Evolutionary conservation across 2,329 filamentous ascomycete species (phyloP).

Genomic region (Tricladium varicosporioides): DNA sequence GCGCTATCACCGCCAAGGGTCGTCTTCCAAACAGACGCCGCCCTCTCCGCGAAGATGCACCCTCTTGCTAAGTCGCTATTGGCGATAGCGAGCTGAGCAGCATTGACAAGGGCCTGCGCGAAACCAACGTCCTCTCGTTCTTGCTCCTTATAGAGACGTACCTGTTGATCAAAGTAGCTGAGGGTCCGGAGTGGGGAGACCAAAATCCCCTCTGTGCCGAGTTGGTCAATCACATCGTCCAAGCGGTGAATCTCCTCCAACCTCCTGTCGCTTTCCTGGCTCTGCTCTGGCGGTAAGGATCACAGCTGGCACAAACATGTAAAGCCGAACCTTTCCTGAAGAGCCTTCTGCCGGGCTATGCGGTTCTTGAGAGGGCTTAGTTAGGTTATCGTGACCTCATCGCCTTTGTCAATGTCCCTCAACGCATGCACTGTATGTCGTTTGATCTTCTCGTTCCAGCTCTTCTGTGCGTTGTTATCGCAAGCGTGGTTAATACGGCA

Average conservation of each 20-base stretch:
- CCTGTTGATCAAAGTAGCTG: constrained; percentile 25
- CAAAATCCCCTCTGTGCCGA: constrained; percentile 9
- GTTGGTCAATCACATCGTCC: constrained; percentile 27
- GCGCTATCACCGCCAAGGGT: constrained; percentile 17
- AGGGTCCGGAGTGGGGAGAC: constrained; percentile 14
- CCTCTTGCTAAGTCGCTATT: constrained; percentile 35
- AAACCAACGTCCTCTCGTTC: constrained; percentile 24
- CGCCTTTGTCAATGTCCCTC: constrained; percentile 34
- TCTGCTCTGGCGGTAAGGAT: constrained; percentile 34
- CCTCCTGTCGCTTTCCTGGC: constrained; percentile 33
- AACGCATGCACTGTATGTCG: constrained; percentile 35
- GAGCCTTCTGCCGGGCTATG: constrained; percentile 25
- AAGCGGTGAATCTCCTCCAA: constrained; percentile 26
- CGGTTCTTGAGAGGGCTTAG: constrained; percentile 25
- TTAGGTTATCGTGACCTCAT: constrained; percentile 39
- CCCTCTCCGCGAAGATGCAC: constrained; percentile 29
- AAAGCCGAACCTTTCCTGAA: constrained; percentile 35
- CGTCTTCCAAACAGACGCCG: constrained; percentile 15
- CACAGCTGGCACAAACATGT: constrained; percentile 37
- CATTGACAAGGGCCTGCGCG: constrained; percentile 28
- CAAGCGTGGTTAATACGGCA: constrained; percentile 40
- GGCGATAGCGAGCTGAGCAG: constrained; percentile 29
- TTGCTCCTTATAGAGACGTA: constrained; percentile 31
- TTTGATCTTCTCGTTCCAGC: constrained; percentile 35
- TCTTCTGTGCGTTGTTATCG: constrained; percentile 36